A percentile compares a stretch with the other conserved stretches of the same genome.
Conservation (phyloP, 192 early-diverging fungal genomes). For the Mortierella hygrophila region DNA sequence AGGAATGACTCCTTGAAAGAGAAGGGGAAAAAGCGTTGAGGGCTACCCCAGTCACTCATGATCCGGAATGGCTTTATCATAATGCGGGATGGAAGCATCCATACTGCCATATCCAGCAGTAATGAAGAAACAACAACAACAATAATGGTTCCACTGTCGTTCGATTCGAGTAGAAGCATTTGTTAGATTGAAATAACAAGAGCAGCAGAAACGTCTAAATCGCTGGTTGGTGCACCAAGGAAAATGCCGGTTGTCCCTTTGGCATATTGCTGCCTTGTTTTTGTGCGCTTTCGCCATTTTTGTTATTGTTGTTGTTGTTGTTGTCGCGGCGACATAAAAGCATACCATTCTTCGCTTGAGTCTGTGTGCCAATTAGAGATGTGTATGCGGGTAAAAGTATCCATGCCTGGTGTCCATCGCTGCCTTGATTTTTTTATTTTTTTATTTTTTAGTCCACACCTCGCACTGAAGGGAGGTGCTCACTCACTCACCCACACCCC, state of each 20-base stretch:
- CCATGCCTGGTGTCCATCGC: not conserved
- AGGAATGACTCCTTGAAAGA: not conserved
- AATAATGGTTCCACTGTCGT: not conserved
- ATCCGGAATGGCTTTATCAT: not conserved
- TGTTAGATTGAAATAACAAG: too few relatives aligned
- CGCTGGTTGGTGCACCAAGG: not conserved
- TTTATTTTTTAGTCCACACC: not conserved
- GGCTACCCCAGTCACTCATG: not conserved
- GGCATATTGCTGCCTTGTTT: not conserved
- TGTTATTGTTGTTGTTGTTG: not conserved
- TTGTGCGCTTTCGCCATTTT: not conserved
- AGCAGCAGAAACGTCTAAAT: not conserved
- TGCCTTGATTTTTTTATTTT: not conserved
- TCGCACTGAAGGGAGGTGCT: not conserved
- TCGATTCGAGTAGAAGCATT: not conserved
- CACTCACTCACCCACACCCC: not conserved
- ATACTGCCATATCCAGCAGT: constrained; percentile 14
- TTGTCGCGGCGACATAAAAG: not conserved
- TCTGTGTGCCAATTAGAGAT: not conserved
- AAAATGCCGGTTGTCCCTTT: not conserved
- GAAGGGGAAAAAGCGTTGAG: not conserved
- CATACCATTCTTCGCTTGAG: too few relatives aligned
- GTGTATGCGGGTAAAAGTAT: not conserved
- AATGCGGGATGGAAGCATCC: constrained; percentile 24
- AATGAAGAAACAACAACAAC: not conserved